These are phyloP conservation scores for Ophiocordyceps sinensis DNA, from an alignment of 2,329 filamentous ascomycete genomes.

Conservation along the genomic window DNA sequence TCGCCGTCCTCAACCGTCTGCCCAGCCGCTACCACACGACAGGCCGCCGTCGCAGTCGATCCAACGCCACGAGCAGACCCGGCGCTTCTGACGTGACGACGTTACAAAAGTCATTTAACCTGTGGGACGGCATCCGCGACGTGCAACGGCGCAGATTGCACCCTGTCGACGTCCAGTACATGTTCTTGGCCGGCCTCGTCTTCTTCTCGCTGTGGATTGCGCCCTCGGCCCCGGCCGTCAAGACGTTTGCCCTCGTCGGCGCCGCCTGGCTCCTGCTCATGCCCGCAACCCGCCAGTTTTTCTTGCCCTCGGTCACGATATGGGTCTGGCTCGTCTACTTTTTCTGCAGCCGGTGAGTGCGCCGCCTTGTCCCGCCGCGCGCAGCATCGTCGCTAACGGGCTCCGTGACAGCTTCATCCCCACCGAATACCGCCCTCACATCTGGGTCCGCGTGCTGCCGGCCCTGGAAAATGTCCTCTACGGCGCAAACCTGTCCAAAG, in stretches of 20 bases:
- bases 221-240: conserved; percentile 64
- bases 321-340: conserved; percentile 83
- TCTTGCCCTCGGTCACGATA: conserved; percentile 74
- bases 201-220: conserved; percentile 78
- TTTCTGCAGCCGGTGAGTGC: conserved; percentile 76
- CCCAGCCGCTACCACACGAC: conserved; percentile 24
- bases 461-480: conserved; percentile 94
- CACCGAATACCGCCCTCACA: conserved; percentile 74
- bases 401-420: conserved; percentile 59
- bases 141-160: conserved; percentile 70
- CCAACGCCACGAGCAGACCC: conserved; percentile 21
- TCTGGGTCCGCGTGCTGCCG: conserved; percentile 89
- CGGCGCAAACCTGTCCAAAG: conserved; percentile 89
- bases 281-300: conserved; percentile 80
- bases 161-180: conserved; percentile 72
- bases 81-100: conserved; percentile 49
- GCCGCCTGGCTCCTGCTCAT: conserved; percentile 60
- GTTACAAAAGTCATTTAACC: conserved; percentile 71
- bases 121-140: conserved; percentile 60
- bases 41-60: conserved; percentile 20
- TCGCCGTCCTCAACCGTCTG: conserved; percentile 27
- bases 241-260: conserved; percentile 55
- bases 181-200: conserved; percentile 56
- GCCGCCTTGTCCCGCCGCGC: not conserved
- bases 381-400: not conserved